Evolutionary conservation across 2,329 filamentous ascomycete genomes (phyloP).

Genomic region (Hypoxylon sp.): DNA sequence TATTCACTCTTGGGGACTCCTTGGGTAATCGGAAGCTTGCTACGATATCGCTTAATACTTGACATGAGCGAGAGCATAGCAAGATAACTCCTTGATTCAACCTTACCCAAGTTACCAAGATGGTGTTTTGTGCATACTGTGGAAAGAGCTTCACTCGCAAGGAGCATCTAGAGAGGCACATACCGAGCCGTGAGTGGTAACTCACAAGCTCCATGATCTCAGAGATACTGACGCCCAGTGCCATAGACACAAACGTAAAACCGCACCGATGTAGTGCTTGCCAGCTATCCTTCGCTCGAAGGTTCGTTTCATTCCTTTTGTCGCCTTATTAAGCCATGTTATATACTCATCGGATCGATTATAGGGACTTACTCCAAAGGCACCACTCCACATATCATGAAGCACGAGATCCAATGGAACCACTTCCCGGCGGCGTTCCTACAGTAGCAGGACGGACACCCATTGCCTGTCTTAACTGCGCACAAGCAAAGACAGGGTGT

Average conservation of each 20-base stretch:
- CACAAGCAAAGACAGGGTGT: slow-evolving; percentile 66
- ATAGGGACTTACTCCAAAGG: slow-evolving; percentile 66
- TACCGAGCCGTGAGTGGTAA: slow-evolving; percentile 64
- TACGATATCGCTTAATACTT: slow-evolving; percentile 14
- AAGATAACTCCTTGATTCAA: slow-evolving; percentile 16
- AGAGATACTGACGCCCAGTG: slow-evolving; percentile 34
- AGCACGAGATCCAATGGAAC: slow-evolving; percentile 63
- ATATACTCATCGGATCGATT: slow-evolving; percentile 37
- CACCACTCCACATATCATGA: slow-evolving; percentile 68
- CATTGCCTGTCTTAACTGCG: slow-evolving; percentile 67
- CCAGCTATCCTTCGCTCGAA: slow-evolving; percentile 65
- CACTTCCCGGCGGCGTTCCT: slow-evolving; percentile 60
- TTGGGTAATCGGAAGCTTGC: slow-evolving; percentile 5
- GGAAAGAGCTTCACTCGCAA: slow-evolving; percentile 70
- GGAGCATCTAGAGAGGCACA: slow-evolving; percentile 70
- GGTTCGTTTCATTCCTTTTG: slow-evolving; percentile 51
- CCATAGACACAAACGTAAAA: slow-evolving; percentile 69
- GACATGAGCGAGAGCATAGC: slow-evolving; percentile 26
- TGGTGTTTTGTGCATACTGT: slow-evolving; percentile 68
- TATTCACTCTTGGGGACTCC: slow-evolving; percentile 7
- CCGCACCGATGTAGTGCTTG: slow-evolving; percentile 66
- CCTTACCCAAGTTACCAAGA: slow-evolving; percentile 30
- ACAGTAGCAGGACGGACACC: slow-evolving; percentile 59
- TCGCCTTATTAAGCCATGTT: slow-evolving; percentile 19
- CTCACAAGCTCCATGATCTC: slow-evolving; percentile 14